phyloP scores from a whole-genome alignment of 495 filamentous ascomycete species.

The Neurospora sp. region DNA sequence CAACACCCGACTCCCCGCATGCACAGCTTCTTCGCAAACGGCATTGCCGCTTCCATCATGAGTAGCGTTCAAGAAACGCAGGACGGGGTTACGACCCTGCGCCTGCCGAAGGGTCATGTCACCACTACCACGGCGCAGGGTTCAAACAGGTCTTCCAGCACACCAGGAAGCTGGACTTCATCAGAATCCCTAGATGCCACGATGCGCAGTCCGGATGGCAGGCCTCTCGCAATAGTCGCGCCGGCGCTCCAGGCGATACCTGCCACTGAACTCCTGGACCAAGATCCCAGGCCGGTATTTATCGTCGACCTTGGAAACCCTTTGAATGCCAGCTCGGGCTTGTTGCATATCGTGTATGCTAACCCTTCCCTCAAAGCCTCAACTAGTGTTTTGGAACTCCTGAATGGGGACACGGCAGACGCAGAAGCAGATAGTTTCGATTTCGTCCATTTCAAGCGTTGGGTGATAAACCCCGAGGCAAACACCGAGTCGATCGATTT shows the following conservation, averaged over 20 bases:
- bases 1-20: conserved; percentile 34
- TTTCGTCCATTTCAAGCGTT: conserved; percentile 50
- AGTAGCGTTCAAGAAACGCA: conserved; percentile 37
- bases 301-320: conserved; percentile 51
- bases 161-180: conserved; percentile 36
- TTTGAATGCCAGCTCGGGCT: conserved; percentile 39
- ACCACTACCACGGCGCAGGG: conserved; percentile 25
- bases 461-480: conserved; percentile 44
- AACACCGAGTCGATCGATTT: conserved; percentile 37
- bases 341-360: conserved; percentile 46
- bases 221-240: conserved; percentile 26
- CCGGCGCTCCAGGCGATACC: conserved; percentile 48
- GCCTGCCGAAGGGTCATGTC: conserved; percentile 50
- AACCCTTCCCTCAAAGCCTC: conserved; percentile 48
- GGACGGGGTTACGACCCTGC: conserved; percentile 53
- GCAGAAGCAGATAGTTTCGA: conserved; percentile 23
- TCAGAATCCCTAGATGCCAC: conserved; percentile 24
- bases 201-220: conserved; percentile 33
- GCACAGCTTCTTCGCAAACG: conserved; percentile 43
- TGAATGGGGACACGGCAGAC: conserved; percentile 35
- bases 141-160: conserved; percentile 39
- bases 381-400: conserved; percentile 35
- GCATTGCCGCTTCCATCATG: conserved; percentile 49
- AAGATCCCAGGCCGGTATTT: conserved; percentile 58
- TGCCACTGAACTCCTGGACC: conserved; percentile 54